A percentile compares a stretch with the other conserved stretches of the same genome.
Conservation (phyloP, 768 basidiomycete genomes). For the Hericium rajendrae region DNA sequence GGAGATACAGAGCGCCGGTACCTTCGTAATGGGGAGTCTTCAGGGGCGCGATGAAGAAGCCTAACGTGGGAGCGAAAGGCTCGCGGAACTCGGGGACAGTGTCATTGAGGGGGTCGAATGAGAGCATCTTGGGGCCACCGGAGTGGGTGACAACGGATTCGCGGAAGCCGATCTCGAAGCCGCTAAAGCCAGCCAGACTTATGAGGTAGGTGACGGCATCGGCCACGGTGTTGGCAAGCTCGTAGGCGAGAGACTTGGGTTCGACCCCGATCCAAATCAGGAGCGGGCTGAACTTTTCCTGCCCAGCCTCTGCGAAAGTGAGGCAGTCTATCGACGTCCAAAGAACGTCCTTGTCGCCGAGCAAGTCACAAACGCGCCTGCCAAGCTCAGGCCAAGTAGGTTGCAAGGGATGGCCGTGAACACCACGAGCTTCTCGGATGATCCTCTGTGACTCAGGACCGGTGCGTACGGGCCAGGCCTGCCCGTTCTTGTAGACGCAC, state of each 20-base stretch:
- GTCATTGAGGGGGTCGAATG: conserved; percentile 20
- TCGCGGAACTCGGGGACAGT: conserved; percentile 21
- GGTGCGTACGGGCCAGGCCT: background rate
- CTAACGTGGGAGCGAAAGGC: conserved; percentile 28
- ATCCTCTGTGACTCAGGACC: conserved; percentile 18
- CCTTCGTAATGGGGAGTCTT: conserved; percentile 27
- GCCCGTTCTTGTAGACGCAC: conserved; percentile 6
- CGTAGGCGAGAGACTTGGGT: conserved; percentile 17
- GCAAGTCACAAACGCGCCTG: conserved; percentile 14
- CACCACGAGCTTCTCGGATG: conserved; percentile 18
- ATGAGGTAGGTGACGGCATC: conserved; percentile 13
- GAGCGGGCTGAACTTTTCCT: conserved; percentile 15
- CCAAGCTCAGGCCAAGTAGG: conserved; percentile 17
- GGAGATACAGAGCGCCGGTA: conserved; percentile 27
- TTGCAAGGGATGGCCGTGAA: conserved; percentile 20
- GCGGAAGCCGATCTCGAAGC: conserved; percentile 20
- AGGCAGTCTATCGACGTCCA: conserved; percentile 17
- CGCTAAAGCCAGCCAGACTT: conserved; percentile 14
- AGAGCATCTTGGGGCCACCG: conserved; percentile 23
- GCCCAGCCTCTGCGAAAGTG: conserved; percentile 15
- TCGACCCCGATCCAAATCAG: conserved; percentile 19
- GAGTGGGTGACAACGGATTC: conserved; percentile 20
- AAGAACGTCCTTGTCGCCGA: conserved; percentile 17
- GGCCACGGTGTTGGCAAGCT: conserved; percentile 10
- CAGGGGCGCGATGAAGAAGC: conserved; percentile 27